phyloP scores from a whole-genome alignment of 768 basidiomycete genomes.

The Boletus patriciae region DNA sequence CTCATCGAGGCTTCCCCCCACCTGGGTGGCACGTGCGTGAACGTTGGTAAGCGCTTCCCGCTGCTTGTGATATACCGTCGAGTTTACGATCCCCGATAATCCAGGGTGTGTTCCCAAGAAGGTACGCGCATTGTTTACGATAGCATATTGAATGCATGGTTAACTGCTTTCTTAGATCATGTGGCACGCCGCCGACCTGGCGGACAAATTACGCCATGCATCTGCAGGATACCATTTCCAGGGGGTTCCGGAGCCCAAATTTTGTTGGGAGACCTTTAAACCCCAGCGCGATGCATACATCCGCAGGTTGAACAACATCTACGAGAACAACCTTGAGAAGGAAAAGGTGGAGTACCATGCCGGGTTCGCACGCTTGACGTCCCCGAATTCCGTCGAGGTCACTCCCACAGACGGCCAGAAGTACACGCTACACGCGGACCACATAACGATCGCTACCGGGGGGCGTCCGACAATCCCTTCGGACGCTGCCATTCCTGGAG shows the following conservation, averaged over 20 bases:
- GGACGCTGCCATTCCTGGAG: constrained; percentile 83
- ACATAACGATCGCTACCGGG: constrained; percentile 83
- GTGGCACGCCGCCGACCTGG: constrained; percentile 95
- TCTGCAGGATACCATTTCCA: constrained; percentile 70
- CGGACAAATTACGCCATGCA: constrained; percentile 80
- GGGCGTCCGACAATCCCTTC: constrained; percentile 79
- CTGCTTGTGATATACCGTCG: background rate
- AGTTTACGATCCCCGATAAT: constrained; percentile 11
- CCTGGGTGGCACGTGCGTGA: constrained; percentile 96
- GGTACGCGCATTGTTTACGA: constrained; percentile 37
- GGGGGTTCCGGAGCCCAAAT: constrained; percentile 57
- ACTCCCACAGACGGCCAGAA: constrained; percentile 62
- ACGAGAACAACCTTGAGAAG: constrained; percentile 82
- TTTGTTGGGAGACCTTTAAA: constrained; percentile 92
- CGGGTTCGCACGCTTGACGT: constrained; percentile 73
- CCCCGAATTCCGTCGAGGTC: constrained; percentile 70
- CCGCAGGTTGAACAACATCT: constrained; percentile 82
- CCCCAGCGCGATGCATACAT: constrained; percentile 96
- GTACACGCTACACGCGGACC: constrained; percentile 73
- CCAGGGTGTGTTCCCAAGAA: constrained; percentile 97
- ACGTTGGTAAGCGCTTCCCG: constrained; percentile 70
- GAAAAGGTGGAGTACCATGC: constrained; percentile 87
- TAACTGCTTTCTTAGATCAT: constrained; percentile 62
- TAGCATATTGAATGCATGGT: background rate
- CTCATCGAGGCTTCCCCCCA: constrained; percentile 73